Evolutionary conservation across 148 eudicot species (phyloP).

Genomic region (Persicaria tinctoria): DNA sequence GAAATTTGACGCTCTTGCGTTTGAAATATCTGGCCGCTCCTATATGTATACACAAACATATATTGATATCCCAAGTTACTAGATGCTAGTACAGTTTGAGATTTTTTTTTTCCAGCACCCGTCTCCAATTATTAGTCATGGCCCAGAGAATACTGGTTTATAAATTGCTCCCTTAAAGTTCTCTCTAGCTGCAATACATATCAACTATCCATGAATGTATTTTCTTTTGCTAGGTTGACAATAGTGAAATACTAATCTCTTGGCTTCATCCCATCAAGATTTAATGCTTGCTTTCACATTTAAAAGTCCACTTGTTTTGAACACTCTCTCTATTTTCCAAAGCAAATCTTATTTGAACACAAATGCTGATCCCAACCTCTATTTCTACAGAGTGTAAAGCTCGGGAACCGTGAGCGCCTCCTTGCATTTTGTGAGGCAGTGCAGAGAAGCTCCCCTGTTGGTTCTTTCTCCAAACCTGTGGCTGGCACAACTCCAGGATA

Average conservation of each 20-base stretch:
- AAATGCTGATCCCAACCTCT: neutral
- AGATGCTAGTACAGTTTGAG: neutral
- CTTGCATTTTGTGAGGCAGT: conserved; percentile 95
- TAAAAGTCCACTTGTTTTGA: neutral
- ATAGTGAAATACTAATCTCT: neutral
- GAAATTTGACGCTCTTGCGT: neutral
- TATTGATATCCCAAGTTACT: neutral
- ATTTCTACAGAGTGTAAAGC: conserved; percentile 67
- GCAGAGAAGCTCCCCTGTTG: conserved; percentile 86
- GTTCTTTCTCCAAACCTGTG: conserved; percentile 77
- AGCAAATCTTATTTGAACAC: too few species aligned
- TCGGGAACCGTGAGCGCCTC: conserved; percentile 72
- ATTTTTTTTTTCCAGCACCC: neutral
- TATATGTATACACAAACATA: neutral
- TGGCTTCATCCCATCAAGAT: neutral
- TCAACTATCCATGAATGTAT: neutral
- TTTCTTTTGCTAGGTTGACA: neutral
- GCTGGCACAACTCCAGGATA: conserved; percentile 89
- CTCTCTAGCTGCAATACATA: neutral
- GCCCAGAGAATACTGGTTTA: neutral
- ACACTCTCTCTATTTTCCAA: too few species aligned
- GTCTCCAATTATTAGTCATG: neutral
- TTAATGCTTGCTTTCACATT: neutral
- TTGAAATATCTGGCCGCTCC: neutral
- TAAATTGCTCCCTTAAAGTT: neutral